phyloP scores from a whole-genome alignment of 345 rosid genomes.

The Eutrema yunnanense region DNA sequence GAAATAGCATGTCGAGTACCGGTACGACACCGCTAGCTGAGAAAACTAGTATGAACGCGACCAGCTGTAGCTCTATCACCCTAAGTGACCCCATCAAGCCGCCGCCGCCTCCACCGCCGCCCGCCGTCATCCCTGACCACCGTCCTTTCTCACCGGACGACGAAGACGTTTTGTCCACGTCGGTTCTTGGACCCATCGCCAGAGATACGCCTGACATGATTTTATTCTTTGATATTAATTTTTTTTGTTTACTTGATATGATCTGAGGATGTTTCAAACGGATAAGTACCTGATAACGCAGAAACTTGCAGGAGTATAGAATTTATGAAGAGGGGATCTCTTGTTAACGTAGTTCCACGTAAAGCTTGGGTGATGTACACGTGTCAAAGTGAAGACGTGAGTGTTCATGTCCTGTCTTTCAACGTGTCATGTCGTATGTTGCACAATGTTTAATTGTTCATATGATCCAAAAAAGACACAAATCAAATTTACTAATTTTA shows the following conservation, averaged over 20 bases:
- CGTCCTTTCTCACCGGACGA: slow-evolving; percentile 27
- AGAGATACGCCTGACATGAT: slow-evolving; percentile 76
- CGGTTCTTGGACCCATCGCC: slow-evolving; percentile 46
- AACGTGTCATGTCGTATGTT: slow-evolving; percentile 22
- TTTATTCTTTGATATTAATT: not conserved
- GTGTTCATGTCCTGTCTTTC: slow-evolving; percentile 6
- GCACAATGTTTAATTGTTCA: not conserved
- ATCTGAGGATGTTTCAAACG: not conserved
- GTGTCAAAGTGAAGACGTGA: slow-evolving; percentile 15
- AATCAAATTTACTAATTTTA: no score
- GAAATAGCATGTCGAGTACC: slow-evolving; percentile 68
- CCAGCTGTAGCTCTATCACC: slow-evolving; percentile 78
- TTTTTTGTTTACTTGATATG: not conserved
- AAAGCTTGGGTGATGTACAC: slow-evolving; percentile 19
- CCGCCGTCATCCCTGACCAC: slow-evolving; percentile 24
- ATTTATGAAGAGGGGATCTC: slow-evolving; percentile 14
- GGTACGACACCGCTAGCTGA: slow-evolving; percentile 91
- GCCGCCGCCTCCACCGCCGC: slow-evolving; percentile 47
- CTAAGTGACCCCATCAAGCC: slow-evolving; percentile 76
- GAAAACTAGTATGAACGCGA: slow-evolving; percentile 83
- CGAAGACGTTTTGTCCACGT: slow-evolving; percentile 29
- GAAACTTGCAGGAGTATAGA: not conserved
- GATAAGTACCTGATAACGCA: slow-evolving; percentile 1
- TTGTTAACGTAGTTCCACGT: slow-evolving; percentile 22
- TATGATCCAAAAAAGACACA: no score